Conservation (phyloP, 176 grass and related monocot species). For the Carex kokanica region DNA sequence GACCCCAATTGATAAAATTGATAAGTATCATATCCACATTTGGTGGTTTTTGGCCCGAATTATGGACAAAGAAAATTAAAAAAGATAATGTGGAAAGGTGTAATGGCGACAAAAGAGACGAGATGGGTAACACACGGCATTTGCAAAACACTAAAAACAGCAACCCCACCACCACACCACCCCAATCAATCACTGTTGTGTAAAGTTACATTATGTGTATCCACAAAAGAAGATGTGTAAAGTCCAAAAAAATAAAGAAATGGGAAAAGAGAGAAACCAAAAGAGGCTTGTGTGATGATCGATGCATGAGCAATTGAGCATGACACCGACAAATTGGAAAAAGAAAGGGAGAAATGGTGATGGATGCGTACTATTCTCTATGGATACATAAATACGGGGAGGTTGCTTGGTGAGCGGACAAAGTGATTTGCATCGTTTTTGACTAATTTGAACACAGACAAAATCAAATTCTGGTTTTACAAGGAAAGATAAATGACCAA, state of each 20-base stretch:
- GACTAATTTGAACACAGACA: constrained; percentile 17
- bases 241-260: neutral
- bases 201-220: constrained; percentile 11
- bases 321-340: constrained; percentile 15
- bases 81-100: neutral
- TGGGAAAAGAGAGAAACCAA: neutral
- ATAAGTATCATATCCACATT: constrained; percentile 8
- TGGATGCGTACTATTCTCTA: neutral
- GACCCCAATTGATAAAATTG: neutral
- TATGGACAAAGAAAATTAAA: neutral
- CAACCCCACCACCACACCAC: neutral
- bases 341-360: neutral
- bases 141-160: neutral
- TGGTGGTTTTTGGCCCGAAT: constrained; percentile 1
- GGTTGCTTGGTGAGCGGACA: constrained; percentile 6
- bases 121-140: constrained; percentile 21
- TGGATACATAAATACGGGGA: neutral
- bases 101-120: neutral
- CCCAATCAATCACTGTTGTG: constrained; percentile 1
- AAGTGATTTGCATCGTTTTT: constrained; percentile 16
- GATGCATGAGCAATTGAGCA: neutral
- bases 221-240: neutral
- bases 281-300: neutral
- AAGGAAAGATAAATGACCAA: neutral
- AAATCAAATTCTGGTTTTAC: neutral